Evolutionary conservation across 306 rosid genomes (phyloP).

Genomic region (Trichosanthes cucumerina): DNA sequence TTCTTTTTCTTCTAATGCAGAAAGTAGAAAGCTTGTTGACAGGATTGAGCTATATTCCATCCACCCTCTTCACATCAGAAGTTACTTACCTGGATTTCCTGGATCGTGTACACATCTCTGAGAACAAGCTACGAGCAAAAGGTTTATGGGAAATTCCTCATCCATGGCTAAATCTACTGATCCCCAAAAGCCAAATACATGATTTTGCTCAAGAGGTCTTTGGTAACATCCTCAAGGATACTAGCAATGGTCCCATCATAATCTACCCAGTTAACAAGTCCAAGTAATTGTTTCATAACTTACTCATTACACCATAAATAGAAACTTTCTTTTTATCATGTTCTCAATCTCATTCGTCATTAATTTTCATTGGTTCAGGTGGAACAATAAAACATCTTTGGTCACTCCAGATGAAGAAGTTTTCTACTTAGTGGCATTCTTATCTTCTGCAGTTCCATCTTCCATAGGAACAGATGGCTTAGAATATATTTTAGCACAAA

Average conservation of each 20-base stretch:
- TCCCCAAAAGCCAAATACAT: constrained; percentile 60
- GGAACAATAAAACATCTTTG: constrained; percentile 70
- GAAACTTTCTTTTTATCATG: neutral
- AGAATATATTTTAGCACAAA: constrained; percentile 48
- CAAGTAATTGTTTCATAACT: constrained; percentile 28
- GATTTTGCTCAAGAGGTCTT: constrained; percentile 53
- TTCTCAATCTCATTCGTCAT: neutral
- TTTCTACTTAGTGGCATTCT: constrained; percentile 65
- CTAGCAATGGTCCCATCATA: constrained; percentile 76
- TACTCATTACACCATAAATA: neutral
- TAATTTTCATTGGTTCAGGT: constrained; percentile 32
- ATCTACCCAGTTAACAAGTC: constrained; percentile 90
- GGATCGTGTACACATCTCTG: constrained; percentile 75
- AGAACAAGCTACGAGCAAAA: constrained; percentile 49
- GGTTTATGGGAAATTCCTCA: constrained; percentile 92
- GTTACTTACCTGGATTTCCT: constrained; percentile 75
- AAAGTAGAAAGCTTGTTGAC: constrained; percentile 44
- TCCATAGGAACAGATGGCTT: constrained; percentile 52
- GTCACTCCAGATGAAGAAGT: constrained; percentile 87
- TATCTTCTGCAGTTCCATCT: constrained; percentile 66
- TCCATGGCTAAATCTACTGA: constrained; percentile 85
- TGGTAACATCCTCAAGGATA: constrained; percentile 56
- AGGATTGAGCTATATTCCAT: constrained; percentile 44
- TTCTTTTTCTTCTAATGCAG: constrained; percentile 36
- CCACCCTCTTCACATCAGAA: constrained; percentile 69